phyloP scores from a whole-genome alignment of 1,284 basidiomycete genomes.

The Ganoderma meredithae region DNA sequence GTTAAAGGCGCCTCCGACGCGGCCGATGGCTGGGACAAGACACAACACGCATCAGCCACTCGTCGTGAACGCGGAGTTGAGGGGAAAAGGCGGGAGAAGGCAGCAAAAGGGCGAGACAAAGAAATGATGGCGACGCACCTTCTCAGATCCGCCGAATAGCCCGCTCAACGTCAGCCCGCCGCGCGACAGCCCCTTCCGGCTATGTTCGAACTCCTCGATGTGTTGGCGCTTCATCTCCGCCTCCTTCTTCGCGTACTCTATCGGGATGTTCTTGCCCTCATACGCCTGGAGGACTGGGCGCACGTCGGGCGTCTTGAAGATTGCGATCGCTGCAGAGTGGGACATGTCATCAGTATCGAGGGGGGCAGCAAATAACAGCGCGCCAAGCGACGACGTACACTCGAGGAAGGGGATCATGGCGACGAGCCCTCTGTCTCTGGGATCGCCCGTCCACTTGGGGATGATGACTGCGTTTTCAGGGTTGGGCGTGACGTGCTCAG shows the following conservation, averaged over 20 bases:
- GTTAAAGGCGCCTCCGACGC: slow-evolving; percentile 69
- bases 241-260: slow-evolving; percentile 91
- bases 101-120: not conserved
- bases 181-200: slow-evolving; percentile 52
- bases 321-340: slow-evolving; percentile 75
- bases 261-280: slow-evolving; percentile 85
- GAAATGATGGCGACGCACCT: slow-evolving; percentile 38
- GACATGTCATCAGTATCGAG: not conserved
- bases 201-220: slow-evolving; percentile 83
- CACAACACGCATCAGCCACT: slow-evolving; percentile 5
- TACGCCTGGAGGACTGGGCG: slow-evolving; percentile 89
- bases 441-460: slow-evolving; percentile 88
- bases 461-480: slow-evolving; percentile 92
- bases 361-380: not conserved
- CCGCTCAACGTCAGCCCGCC: slow-evolving; percentile 64
- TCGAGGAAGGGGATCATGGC: slow-evolving; percentile 97
- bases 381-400: slow-evolving; percentile 55
- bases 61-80: not conserved
- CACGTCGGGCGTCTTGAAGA: slow-evolving; percentile 87
- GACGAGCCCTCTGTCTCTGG: slow-evolving; percentile 82
- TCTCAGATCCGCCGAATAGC: slow-evolving; percentile 61
- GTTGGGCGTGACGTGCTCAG: slow-evolving; percentile 81
- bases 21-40: slow-evolving; percentile 26
- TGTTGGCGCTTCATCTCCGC: slow-evolving; percentile 80
- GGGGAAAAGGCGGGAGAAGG: slow-evolving; percentile 3